Base-by-base conservation (phyloP, 345 rosid species). In the Lepidium aucheri region DNA sequence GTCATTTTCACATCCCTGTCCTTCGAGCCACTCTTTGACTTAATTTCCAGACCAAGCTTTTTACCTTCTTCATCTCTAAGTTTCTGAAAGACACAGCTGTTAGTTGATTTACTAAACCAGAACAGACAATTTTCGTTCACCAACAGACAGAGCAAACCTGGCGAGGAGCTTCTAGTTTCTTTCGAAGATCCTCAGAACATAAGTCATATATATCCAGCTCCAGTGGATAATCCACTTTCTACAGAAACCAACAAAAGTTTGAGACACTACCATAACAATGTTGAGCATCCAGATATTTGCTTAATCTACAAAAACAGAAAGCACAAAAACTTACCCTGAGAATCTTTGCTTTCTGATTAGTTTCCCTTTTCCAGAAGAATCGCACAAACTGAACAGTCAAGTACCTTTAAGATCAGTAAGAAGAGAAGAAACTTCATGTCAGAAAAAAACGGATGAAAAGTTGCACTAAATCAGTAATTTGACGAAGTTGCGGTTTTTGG, bases 311-410 rank as follows among this genome's bases (percentile, higher is more conserved):
- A 69, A 51, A n/a, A 49, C 14, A 40, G 32, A 66, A 45, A 58
- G 51, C 39, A 41, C 42, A n/a, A 45, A 41, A 46, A n/a, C 54
- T 33, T 81, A 95, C 99, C 86, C 96, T 81, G 65, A 95, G 81
- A 72, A 95, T 95, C 80, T 95, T 95, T 55, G 97, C 99, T 76
- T 95, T 95, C 80, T 91, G 97, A 81, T 91, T 95, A 45, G 94
- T 86, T 68, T 95, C 99, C 75, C 99, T 84, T 84, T 91, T 95
- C 99, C 97, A 95, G 88, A 95, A 95, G 81, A 95, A 95, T 0
- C 95, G 94, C 54, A 95, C 97, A 80, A 95, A 91, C 80, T 95
- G 99, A 79, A 95, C 81, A n/a, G 97, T 91, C 79, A 89, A 73
- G 78, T 95, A 95, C 88, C 99, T 95, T 73, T 63, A 65, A 69